Evolutionary conservation across 2,329 filamentous ascomycete species (phyloP).

Genomic region (Coleophoma crateriformis): DNA sequence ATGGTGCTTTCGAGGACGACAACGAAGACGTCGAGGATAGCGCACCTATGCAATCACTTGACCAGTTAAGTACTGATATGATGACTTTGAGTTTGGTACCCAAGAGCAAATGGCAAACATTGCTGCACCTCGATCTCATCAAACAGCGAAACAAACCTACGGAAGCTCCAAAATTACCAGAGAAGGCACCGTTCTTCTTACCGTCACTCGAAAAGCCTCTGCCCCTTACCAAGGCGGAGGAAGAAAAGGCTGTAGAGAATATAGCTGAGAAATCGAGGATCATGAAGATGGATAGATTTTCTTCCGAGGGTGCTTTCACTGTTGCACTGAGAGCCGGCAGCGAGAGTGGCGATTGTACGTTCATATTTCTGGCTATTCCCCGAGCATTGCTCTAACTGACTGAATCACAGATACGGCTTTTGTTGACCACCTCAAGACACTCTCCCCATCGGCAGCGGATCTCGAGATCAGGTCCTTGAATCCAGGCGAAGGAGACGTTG

Average conservation of each 20-base stretch:
- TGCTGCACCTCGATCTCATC: conserved; percentile 88
- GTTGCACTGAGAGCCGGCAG: conserved; percentile 49
- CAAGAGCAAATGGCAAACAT: conserved; percentile 87
- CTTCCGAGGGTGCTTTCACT: conserved; percentile 53
- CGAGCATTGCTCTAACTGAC: background rate
- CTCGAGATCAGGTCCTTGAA: conserved; percentile 81
- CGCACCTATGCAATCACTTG: conserved; percentile 51
- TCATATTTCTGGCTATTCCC: background rate
- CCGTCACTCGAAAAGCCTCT: conserved; percentile 51
- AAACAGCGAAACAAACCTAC: conserved; percentile 88
- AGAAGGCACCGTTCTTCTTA: conserved; percentile 94
- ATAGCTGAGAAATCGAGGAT: conserved; percentile 58
- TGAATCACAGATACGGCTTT: conserved; percentile 52
- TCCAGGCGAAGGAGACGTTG: conserved; percentile 28
- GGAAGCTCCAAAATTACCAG: conserved; percentile 83
- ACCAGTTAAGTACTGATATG: conserved; percentile 78
- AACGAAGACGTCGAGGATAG: conserved; percentile 45
- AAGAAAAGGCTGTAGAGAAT: conserved; percentile 26
- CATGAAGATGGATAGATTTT: conserved; percentile 55
- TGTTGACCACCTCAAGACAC: conserved; percentile 70
- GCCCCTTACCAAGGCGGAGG: conserved; percentile 11
- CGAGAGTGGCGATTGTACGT: conserved; percentile 55
- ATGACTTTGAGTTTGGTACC: conserved; percentile 87
- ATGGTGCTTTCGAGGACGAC: conserved; percentile 65
- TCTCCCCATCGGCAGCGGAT: conserved; percentile 82